phyloP scores from a whole-genome alignment of 352 stramenopile genomes.

The Phytophthora pisi region DNA sequence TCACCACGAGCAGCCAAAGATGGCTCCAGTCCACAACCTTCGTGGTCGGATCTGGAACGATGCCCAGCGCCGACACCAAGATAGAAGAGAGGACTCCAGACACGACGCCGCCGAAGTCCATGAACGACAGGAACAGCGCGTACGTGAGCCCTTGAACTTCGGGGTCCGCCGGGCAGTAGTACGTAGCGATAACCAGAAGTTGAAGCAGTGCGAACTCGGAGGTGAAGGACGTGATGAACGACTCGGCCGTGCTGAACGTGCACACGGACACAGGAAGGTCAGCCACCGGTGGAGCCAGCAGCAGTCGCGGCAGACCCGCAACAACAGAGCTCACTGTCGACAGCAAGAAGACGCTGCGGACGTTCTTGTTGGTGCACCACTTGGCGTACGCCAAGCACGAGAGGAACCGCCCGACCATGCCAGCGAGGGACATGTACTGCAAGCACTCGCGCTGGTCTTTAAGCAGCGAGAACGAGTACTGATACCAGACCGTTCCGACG shows the following conservation, averaged over 20 bases:
- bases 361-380: conserved; percentile 63
- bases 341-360: conserved; percentile 76
- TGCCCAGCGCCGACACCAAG: conserved; percentile 61
- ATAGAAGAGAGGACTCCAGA: conserved; percentile 67
- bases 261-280: conserved; percentile 69
- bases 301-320: conserved; percentile 65
- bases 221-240: conserved; percentile 81
- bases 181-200: conserved; percentile 83
- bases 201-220: conserved; percentile 83
- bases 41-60: conserved; percentile 58
- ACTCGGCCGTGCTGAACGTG: conserved; percentile 66
- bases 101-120: conserved; percentile 84
- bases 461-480: conserved; percentile 79
- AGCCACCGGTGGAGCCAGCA: conserved; percentile 63
- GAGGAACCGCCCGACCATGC: conserved; percentile 72
- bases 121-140: conserved; percentile 82
- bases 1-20: conserved; percentile 66
- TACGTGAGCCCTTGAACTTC: conserved; percentile 80
- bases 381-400: conserved; percentile 80
- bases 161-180: conserved; percentile 63
- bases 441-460: conserved; percentile 64
- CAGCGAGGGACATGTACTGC: conserved; percentile 73
- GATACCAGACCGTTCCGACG: conserved; percentile 79
- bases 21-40: conserved; percentile 64
- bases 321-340: conserved; percentile 72